Conservation (phyloP, 2,329 filamentous ascomycete species). For the Eutypa lata region DNA sequence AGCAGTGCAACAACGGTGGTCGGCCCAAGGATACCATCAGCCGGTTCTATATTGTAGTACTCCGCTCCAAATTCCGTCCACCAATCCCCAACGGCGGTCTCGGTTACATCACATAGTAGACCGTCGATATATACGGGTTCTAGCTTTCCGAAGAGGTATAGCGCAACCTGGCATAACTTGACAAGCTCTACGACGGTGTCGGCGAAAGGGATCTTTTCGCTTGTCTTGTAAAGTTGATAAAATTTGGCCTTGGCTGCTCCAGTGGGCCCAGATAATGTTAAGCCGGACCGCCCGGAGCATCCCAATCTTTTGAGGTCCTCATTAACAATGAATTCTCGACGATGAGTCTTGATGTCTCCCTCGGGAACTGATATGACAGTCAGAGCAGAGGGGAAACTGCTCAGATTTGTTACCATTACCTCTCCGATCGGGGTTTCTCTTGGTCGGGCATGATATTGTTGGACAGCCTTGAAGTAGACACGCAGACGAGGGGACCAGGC, state of each 20-base stretch:
- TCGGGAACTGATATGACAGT: slow-evolving; percentile 89
- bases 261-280: slow-evolving; percentile 76
- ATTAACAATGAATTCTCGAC: slow-evolving; percentile 86
- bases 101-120: slow-evolving; percentile 87
- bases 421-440: slow-evolving; percentile 80
- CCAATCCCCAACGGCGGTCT: slow-evolving; percentile 88
- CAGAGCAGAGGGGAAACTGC: slow-evolving; percentile 84
- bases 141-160: slow-evolving; percentile 84
- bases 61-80: slow-evolving; percentile 93
- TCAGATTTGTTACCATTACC: slow-evolving; percentile 91
- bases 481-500: slow-evolving; percentile 77
- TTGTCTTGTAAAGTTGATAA: slow-evolving; percentile 82
- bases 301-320: slow-evolving; percentile 89
- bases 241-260: slow-evolving; percentile 87
- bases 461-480: slow-evolving; percentile 82
- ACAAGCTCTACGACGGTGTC: slow-evolving; percentile 83
- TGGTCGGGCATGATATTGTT: slow-evolving; percentile 78
- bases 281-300: slow-evolving; percentile 83
- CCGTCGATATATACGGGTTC: slow-evolving; percentile 90
- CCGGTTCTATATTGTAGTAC: slow-evolving; percentile 87
- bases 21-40: slow-evolving; percentile 87
- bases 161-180: slow-evolving; percentile 83
- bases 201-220: slow-evolving; percentile 74
- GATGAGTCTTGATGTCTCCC: slow-evolving; percentile 77
- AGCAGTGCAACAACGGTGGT: slow-evolving; percentile 86